phyloP scores from a whole-genome alignment of 2,329 filamentous ascomycete species.

The Fusarium austroafricanum region DNA sequence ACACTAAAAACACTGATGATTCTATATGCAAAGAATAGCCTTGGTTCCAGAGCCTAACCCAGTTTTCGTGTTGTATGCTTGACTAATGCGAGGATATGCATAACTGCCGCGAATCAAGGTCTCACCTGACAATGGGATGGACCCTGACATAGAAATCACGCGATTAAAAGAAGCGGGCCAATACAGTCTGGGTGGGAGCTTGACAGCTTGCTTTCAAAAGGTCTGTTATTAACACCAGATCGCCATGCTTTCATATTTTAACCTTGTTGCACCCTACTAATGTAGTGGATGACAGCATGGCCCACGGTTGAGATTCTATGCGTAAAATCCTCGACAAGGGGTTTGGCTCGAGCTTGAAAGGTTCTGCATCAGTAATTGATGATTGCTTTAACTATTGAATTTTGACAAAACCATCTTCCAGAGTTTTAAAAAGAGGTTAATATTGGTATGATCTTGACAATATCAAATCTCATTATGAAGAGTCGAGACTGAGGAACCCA shows the following conservation, averaged over 20 bases:
- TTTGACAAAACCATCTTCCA: neutral
- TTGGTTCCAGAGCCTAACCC: too few species aligned
- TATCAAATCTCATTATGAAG: neutral
- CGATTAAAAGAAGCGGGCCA: constrained; percentile 21
- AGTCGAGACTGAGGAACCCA: constrained; percentile 7
- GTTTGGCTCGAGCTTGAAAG: neutral
- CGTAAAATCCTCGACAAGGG: neutral
- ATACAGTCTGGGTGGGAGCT: constrained; percentile 5
- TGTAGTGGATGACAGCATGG: constrained; percentile 4
- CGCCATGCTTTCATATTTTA: constrained; percentile 24
- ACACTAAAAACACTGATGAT: too few species aligned
- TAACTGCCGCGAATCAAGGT: neutral
- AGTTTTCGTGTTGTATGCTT: too few species aligned
- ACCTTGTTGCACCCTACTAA: constrained; percentile 14
- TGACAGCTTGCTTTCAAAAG: constrained; percentile 21
- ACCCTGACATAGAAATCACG: constrained; percentile 4
- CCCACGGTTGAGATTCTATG: neutral
- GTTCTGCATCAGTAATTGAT: neutral
- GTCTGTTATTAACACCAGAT: constrained; percentile 36
- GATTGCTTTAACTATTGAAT: neutral
- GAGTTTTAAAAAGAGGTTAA: neutral
- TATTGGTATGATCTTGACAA: neutral
- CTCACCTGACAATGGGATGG: constrained; percentile 9
- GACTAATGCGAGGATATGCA: neutral
- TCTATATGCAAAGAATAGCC: too few species aligned